Conservation (phyloP, 2,329 filamentous ascomycete species). For the Blastomyces parvus region DNA sequence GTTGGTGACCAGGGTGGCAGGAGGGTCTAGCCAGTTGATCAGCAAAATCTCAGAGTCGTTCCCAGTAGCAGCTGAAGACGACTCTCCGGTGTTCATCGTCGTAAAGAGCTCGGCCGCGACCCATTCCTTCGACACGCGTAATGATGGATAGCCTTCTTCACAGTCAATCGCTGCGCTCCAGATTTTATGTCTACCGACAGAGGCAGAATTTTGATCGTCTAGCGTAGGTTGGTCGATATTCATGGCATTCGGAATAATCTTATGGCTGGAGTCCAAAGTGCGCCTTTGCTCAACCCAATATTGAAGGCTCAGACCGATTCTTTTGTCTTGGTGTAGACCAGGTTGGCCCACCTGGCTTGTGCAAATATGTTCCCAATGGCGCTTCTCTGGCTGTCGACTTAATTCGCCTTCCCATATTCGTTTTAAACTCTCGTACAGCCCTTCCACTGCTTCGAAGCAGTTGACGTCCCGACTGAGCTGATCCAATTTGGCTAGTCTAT, state of each 20-base stretch:
- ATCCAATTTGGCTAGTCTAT: slow-evolving; percentile 37
- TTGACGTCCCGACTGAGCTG: slow-evolving; percentile 37
- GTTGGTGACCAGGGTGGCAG: slow-evolving; percentile 27
- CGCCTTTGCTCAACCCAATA: slow-evolving; percentile 36
- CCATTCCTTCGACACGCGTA: slow-evolving; percentile 38
- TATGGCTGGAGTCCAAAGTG: slow-evolving; percentile 25
- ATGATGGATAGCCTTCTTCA: slow-evolving; percentile 37
- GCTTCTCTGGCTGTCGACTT: slow-evolving; percentile 23
- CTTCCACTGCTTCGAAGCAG: slow-evolving; percentile 39
- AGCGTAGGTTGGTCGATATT: slow-evolving; percentile 22
- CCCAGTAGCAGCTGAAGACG: slow-evolving; percentile 17
- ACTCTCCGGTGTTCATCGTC: slow-evolving; percentile 20
- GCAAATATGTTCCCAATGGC: slow-evolving; percentile 34
- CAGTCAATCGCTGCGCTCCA: slow-evolving; percentile 36
- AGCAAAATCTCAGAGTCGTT: slow-evolving; percentile 21
- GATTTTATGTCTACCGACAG: slow-evolving; percentile 19
- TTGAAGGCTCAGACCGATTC: slow-evolving; percentile 34
- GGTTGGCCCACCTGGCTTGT: slow-evolving; percentile 34
- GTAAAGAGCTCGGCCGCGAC: slow-evolving; percentile 30
- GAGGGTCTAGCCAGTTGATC: slow-evolving; percentile 35
- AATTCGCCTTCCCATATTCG: slow-evolving; percentile 37
- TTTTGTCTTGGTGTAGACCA: slow-evolving; percentile 30
- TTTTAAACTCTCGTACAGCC: slow-evolving; percentile 34
- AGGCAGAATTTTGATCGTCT: slow-evolving; percentile 16
- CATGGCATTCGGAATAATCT: slow-evolving; percentile 25